Conservation (phyloP, 2,329 filamentous ascomycete genomes). For the Colletotrichum sp. region DNA sequence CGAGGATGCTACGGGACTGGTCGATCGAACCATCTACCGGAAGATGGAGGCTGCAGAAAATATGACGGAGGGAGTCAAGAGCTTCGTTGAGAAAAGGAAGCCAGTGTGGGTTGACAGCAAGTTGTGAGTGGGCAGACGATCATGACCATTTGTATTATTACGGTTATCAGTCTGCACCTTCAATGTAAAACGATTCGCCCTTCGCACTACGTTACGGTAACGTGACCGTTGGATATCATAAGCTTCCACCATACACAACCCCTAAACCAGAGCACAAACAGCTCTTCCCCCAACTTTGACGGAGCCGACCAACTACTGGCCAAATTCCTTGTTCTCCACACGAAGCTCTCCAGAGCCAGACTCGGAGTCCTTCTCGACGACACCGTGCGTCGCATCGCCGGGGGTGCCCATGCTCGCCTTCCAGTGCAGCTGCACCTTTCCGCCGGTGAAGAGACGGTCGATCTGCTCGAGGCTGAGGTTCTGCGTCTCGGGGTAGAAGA, state of each 20-base stretch:
- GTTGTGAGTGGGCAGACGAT: constrained; percentile 41
- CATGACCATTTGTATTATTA: background rate
- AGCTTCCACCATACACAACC: background rate
- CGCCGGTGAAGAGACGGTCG: constrained; percentile 41
- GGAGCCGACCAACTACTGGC: background rate
- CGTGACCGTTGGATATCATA: constrained; percentile 2
- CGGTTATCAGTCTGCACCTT: background rate
- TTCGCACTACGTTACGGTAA: background rate
- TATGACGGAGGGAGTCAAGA: constrained; percentile 74
- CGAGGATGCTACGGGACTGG: constrained; percentile 62
- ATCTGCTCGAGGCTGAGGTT: constrained; percentile 55
- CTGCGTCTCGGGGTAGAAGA: constrained; percentile 55
- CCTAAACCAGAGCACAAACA: background rate
- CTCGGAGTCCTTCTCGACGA: constrained; percentile 13
- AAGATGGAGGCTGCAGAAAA: constrained; percentile 72
- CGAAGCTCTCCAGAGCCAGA: constrained; percentile 9
- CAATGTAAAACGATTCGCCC: background rate
- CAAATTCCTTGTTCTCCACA: constrained; percentile 11
- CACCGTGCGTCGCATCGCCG: constrained; percentile 24
- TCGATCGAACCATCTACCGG: constrained; percentile 63
- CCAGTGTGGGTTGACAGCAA: constrained; percentile 71
- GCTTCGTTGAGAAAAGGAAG: constrained; percentile 78
- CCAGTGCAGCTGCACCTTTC: constrained; percentile 35
- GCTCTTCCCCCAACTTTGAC: no score
- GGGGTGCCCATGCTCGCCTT: constrained; percentile 34